phyloP scores from a whole-genome alignment of 495 filamentous ascomycete species.

The Penicillium psychrofluorescens region DNA sequence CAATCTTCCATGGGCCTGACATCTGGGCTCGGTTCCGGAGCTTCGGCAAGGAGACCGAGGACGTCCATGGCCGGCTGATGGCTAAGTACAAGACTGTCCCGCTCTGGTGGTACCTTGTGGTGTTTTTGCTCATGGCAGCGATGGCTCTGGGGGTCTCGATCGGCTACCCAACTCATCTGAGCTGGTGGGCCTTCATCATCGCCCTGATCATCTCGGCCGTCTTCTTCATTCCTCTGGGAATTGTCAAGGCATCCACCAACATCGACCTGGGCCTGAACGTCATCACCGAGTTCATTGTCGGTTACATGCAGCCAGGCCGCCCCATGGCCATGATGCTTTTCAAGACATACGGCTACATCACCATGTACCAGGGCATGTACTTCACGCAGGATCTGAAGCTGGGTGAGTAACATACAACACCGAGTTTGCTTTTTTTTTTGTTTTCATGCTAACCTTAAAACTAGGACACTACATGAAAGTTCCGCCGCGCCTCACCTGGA shows the following conservation, averaged over 20 bases:
- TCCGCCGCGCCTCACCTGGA: conserved; percentile 52
- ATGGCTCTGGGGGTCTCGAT: conserved; percentile 45
- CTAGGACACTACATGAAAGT: conserved; percentile 62
- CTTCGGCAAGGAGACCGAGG: conserved; percentile 50
- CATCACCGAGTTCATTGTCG: conserved; percentile 56
- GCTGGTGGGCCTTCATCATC: conserved; percentile 49
- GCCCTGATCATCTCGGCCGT: conserved; percentile 40
- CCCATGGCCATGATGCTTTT: conserved; percentile 63
- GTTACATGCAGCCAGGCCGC: conserved; percentile 53
- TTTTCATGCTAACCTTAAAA: background rate
- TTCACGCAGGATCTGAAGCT: conserved; percentile 48
- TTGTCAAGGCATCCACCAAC: conserved; percentile 48
- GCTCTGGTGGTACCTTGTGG: conserved; percentile 53
- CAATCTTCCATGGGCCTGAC: conserved; percentile 49
- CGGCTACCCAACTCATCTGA: conserved; percentile 44
- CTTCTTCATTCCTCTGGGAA: conserved; percentile 47
- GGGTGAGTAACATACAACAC: conserved; percentile 8
- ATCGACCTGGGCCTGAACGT: conserved; percentile 50
- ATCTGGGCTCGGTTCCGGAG: conserved; percentile 43
- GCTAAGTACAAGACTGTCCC: conserved; percentile 49
- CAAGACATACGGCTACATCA: conserved; percentile 55
- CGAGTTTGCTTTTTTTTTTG: background rate
- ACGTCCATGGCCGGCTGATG: conserved; percentile 61
- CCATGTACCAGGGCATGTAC: conserved; percentile 47
- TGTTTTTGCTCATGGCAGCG: conserved; percentile 42